Conservation (phyloP, 1,284 basidiomycete genomes). For the Inonotus obliquus region DNA sequence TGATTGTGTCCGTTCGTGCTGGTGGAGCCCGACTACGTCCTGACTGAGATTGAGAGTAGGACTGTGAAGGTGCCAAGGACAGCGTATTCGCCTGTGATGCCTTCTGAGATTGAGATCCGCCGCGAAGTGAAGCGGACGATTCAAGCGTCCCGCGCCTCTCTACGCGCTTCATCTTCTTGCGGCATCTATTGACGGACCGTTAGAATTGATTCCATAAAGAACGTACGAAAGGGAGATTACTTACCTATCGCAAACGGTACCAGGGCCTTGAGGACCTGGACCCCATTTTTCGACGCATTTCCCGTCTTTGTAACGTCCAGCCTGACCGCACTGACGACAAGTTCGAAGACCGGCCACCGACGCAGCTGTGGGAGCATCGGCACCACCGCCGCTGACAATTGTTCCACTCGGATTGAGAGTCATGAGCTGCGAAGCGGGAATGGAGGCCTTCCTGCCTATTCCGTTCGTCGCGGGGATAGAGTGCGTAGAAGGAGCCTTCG, state of each 20-base stretch:
- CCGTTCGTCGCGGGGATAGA: background rate
- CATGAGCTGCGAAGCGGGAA: conserved; percentile 16
- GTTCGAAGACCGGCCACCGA: conserved; percentile 57
- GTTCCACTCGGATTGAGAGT: conserved; percentile 16
- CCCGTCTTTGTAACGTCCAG: conserved; percentile 73
- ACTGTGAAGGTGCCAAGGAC: background rate
- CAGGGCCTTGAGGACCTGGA: conserved; percentile 75
- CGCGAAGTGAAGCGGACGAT: conserved; percentile 2
- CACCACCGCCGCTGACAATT: conserved; percentile 15
- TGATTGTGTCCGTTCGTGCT: background rate
- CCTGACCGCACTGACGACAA: conserved; percentile 65
- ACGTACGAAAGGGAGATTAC: conserved; percentile 23
- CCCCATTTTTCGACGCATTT: conserved; percentile 87
- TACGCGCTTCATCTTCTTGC: conserved; percentile 83
- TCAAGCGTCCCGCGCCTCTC: conserved; percentile 71
- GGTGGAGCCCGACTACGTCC: background rate
- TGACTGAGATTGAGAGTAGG: background rate
- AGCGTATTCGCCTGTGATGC: background rate
- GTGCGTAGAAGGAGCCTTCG: background rate
- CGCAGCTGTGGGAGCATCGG: background rate
- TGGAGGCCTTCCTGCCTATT: background rate
- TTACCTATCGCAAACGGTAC: conserved; percentile 75
- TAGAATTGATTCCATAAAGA: background rate
- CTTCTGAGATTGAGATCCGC: background rate
- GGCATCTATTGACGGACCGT: conserved; percentile 43